phyloP scores from a whole-genome alignment of 2,329 filamentous ascomycete species.

The Monosporascus sp. region DNA sequence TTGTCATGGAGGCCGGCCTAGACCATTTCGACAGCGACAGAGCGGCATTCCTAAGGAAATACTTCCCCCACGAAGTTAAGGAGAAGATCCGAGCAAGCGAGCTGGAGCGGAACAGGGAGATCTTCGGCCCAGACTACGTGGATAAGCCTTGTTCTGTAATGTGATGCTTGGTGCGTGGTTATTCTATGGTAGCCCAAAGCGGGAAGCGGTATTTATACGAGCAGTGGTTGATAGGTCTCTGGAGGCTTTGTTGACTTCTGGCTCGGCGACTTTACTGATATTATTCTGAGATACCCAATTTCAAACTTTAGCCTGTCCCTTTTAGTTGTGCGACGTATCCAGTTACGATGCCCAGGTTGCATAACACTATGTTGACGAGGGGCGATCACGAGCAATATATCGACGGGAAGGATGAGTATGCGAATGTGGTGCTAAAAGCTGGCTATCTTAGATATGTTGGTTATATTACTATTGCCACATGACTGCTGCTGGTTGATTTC shows the following conservation, averaged over 20 bases:
- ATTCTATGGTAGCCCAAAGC: not conserved
- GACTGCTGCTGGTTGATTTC: not conserved
- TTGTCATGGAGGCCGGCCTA: conserved; percentile 64
- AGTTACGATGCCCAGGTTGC: no score
- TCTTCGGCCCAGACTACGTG: conserved; percentile 62
- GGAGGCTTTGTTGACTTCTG: not conserved
- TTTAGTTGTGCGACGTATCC: no score
- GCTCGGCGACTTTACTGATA: no score
- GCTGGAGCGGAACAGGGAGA: conserved; percentile 65
- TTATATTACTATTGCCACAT: no score
- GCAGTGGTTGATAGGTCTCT: no score
- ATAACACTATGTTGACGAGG: no score
- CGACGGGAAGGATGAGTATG: no score
- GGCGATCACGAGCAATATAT: no score
- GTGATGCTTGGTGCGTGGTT: conserved; percentile 28
- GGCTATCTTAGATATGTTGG: no score
- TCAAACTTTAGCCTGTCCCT: not conserved
- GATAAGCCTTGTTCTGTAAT: conserved; percentile 55
- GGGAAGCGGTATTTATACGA: not conserved
- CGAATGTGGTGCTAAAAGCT: no score
- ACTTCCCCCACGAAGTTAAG: conserved; percentile 67
- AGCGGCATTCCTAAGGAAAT: conserved; percentile 64
- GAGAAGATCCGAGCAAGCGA: conserved; percentile 68
- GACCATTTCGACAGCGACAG: conserved; percentile 66
- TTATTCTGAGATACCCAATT: not conserved